Base-by-base conservation (phyloP, 2,329 filamentous ascomycete species). In the Cladophialophora bantiana region DNA sequence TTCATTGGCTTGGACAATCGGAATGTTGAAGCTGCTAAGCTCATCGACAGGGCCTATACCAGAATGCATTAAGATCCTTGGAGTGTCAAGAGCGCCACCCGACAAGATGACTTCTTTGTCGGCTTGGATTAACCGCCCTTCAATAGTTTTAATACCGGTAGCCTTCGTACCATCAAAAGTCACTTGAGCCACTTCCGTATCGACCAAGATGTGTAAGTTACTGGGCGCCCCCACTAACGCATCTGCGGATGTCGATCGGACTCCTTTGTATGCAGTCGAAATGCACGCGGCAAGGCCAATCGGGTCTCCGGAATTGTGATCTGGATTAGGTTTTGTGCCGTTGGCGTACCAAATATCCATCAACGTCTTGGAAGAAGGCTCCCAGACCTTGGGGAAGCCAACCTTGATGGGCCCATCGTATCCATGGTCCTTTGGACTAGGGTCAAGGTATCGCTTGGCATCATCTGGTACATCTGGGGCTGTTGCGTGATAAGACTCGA, bases 301-400 rank as follows among this genome's bases (percentile, higher is more conserved):
- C 0, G 85, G 85, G 71, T 88, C 81, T 0, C 87, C 87, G 7
- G 82, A 84, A 68, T 89, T 88, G 45, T 85, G 80, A 68, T 88
- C 86, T 0, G 79, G 78, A 67, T 88, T 88, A 18, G 82, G 68
- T 0, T 80, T 76, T 40, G 83, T 78, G 0, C 85, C 85, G 31
- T 80, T 78, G 42, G 84, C 74, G 65, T 84, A 79, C 48, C 85
- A 84, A 6, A 81, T 74, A 66, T 85, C 81, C 50, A 85, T 73
- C 36, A 84, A 70, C 0, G 77, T 76, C 5, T 77, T 73, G 2
- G 87, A 66, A 62, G 85, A 83, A 20, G 75, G 77, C 73, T 88
- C 84, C 79, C 80, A 85, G 65, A 83, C 79, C 1, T 73, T 69
- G 1, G 82, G 80, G 67, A 83, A 87, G 0, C 81, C 80, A 12